Conservation (phyloP, 2,329 filamentous ascomycete genomes). For the Coniella lustricola region DNA sequence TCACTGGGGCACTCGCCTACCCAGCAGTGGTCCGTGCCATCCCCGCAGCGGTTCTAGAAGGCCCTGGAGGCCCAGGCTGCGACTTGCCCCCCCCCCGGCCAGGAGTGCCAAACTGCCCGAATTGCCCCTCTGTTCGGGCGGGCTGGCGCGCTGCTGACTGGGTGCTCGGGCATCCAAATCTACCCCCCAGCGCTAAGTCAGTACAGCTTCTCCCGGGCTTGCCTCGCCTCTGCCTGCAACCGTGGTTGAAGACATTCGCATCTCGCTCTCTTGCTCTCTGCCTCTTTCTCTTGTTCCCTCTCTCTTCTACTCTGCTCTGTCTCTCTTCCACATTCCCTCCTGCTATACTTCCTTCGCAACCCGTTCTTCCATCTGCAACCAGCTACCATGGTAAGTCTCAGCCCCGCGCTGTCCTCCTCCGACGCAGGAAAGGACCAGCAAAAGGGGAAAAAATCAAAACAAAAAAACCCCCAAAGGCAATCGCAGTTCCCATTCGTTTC, state of each 20-base stretch:
- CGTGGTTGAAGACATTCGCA: background rate
- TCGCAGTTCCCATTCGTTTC: too few relatives aligned
- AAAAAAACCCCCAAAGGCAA: too few relatives aligned
- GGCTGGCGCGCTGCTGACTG: background rate
- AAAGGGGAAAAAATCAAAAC: too few relatives aligned
- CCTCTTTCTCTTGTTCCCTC: background rate
- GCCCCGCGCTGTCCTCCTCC: background rate
- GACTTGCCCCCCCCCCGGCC: too few relatives aligned
- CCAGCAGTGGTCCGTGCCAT: too few relatives aligned
- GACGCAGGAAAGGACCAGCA: too few relatives aligned
- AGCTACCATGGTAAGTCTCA: constrained; percentile 8
- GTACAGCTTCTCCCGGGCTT: background rate
- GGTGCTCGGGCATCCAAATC: constrained; percentile 3
- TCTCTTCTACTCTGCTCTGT: background rate
- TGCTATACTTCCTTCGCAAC: background rate
- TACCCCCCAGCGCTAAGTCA: background rate
- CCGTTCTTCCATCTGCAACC: too few relatives aligned
- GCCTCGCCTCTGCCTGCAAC: background rate
- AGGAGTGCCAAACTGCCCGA: too few relatives aligned
- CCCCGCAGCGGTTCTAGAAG: too few relatives aligned
- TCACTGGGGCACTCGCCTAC: too few relatives aligned
- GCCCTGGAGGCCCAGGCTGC: too few relatives aligned
- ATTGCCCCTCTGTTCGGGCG: background rate
- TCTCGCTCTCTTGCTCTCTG: background rate
- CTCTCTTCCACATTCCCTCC: background rate